Percentiles rank a stretch among this genome's conserved stretches.
phyloP scores from a whole-genome alignment of 2,329 filamentous ascomycete genomes.

The Scedosporium minutisporum region DNA sequence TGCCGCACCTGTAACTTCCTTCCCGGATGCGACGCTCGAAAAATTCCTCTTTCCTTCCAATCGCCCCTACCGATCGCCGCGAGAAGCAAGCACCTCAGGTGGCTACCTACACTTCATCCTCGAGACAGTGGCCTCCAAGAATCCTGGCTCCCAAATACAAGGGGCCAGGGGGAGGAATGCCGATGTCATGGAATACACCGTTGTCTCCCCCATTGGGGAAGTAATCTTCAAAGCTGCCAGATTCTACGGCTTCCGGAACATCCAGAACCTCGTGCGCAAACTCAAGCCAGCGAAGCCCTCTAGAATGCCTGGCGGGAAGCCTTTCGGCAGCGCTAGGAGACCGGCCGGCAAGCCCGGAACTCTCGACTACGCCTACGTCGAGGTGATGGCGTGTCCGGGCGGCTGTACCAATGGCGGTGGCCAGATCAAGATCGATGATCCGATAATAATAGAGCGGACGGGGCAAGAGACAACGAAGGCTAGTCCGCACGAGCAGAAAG shows the following conservation, averaged over 20 bases:
- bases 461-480: slow-evolving; percentile 39
- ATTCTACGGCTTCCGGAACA: slow-evolving; percentile 97
- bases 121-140: slow-evolving; percentile 57
- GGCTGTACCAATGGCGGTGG: slow-evolving; percentile 97
- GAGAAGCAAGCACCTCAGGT: slow-evolving; percentile 68
- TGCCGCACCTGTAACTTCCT: slow-evolving; percentile 38
- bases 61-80: slow-evolving; percentile 31
- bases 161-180: slow-evolving; percentile 72
- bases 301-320: slow-evolving; percentile 67
- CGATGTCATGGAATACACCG: slow-evolving; percentile 79
- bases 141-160: slow-evolving; percentile 64
- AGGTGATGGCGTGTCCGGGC: slow-evolving; percentile 99
- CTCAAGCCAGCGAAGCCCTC: slow-evolving; percentile 73
- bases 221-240: slow-evolving; percentile 70
- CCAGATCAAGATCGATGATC: slow-evolving; percentile 84
- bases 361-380: slow-evolving; percentile 80
- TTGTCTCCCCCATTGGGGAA: slow-evolving; percentile 47
- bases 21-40: slow-evolving; percentile 64
- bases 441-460: slow-evolving; percentile 44
- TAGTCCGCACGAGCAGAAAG: slow-evolving; percentile 71
- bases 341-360: slow-evolving; percentile 33
- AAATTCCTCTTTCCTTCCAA: slow-evolving; percentile 63
- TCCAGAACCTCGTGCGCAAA: slow-evolving; percentile 91
- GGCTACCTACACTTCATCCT: slow-evolving; percentile 84
- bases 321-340: slow-evolving; percentile 45